Evolutionary conservation across 1,284 basidiomycete species (phyloP), one percentile per base, ranked within the genome.

Genomic region (Paramarasmius palmivorus): DNA sequence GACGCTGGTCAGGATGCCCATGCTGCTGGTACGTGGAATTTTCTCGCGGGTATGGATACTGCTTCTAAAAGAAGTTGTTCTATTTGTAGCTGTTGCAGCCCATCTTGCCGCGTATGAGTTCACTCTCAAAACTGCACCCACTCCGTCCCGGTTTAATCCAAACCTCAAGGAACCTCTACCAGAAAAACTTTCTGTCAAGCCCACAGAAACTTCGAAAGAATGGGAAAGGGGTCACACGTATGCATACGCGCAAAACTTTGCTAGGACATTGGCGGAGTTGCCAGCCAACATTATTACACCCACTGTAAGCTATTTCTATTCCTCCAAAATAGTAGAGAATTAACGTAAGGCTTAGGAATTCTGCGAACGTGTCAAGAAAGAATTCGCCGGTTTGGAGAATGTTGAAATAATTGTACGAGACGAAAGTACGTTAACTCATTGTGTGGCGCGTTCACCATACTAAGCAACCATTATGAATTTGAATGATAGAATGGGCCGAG

Each of bases 251-350:
- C 93, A 95, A 72, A 95, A 95, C 68, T 73, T 92, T 62, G 90
- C 92, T 12, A 79, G 92, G 44, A 93, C 92, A 49, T 77, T 95
- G 49, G 87, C 83, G 81, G 93, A 95, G 69, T 74, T 90, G 3
- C 92, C 93, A 35, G 91, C 85, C 7, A 95, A 95, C 67, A 82
- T 91, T 66, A 72, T 90, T 71, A 93, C 90, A 1, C 92, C 90
- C 7, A 90, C 88, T 25, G 86, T 84, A 61, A 38, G 73, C 64
- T 44, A 3, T 29, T n/a, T n/a, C n/a, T 46, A 23, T 47, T 14
- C 22, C 8, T 7, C 25, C 10, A 22, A 3, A 42, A 23, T 15
- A 19, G n/a, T 14, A 25, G 19, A 2, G 2, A 23, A 23, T 42
- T 20, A 42, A 25, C 19, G 19, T 12, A 22, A n/a, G 41, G 8